Evolutionary conservation across 2,329 filamentous ascomycete species (phyloP), one percentile per base, ranked within the genome.

Genomic region (Berkeleyomyces basicola): DNA sequence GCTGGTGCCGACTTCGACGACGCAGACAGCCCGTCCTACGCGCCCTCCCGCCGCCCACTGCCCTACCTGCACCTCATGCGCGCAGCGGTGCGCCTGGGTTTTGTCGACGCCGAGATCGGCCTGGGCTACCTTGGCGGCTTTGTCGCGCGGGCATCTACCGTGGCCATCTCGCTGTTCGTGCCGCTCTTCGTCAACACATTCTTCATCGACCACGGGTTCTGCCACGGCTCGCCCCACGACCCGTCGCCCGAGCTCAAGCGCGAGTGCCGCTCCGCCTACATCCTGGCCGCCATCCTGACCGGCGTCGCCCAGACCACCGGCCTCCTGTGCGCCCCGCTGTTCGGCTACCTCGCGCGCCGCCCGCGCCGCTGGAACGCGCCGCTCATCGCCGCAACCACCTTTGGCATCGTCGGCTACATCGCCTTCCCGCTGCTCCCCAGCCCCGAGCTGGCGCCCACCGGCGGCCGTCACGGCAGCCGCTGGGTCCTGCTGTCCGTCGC

Each of bases 101-200:
- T 90, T 68, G 83, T 77, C 7, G 88, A 95, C 70, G 79, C 83
- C 7, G 82, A 87, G 67, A 95, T 99, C 66, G 85, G 84, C 16
- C 79, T 97, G 0, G 92, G 88, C 37, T 99, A 97, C 70, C 76
- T 97, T 0, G 93, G 92, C 66, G 93, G 93, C 1, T 96, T 97
- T 69, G 92, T 99, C 2, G 92, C 91, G 7, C 84, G 93, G 63
- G 91, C 93, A 6, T 96, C 91, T 0, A 96, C 90, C 0, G 93
- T 99, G 4, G 92, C 88, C 61, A 95, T 99, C 67, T 95, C 90
- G 0, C 81, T 97, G 4, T 99, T 97, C 74, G 87, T 99, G 61
- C 93, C 93, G 0, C 80, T 99, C 1, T 95, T 88, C 70, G 84
- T 96, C 68, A 97, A 97, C 71, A 85, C 89, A 33, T 96, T 89